Evolutionary conservation across 2,329 filamentous ascomycete genomes (phyloP).

Genomic region (Alternaria ethzedia): DNA sequence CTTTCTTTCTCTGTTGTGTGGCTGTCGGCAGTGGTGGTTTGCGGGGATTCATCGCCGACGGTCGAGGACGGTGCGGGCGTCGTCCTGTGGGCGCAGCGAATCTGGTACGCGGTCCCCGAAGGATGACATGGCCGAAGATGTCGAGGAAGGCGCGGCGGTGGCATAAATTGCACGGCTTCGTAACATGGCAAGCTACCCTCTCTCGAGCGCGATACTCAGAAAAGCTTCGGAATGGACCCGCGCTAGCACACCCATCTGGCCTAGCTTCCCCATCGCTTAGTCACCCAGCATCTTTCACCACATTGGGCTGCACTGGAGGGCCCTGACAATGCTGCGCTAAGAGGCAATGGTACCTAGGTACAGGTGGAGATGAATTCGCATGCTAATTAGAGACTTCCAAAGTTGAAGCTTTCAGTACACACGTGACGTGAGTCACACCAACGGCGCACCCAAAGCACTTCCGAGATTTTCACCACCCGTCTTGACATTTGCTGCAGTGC

Average conservation of each 20-base stretch:
- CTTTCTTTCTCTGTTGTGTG: background rate
- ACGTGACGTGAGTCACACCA: conserved; percentile 12
- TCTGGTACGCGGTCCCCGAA: conserved; percentile 48
- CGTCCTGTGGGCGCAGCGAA: conserved; percentile 35
- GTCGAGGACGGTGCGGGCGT: conserved; percentile 19
- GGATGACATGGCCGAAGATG: conserved; percentile 53
- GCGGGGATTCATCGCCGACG: conserved; percentile 15
- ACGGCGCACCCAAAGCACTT: background rate
- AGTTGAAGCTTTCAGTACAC: background rate
- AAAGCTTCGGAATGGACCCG: conserved; percentile 24
- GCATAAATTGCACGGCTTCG: conserved; percentile 52
- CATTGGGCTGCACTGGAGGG: background rate
- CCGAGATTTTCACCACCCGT: background rate
- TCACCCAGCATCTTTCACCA: conserved; percentile 22
- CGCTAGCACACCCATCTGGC: conserved; percentile 15
- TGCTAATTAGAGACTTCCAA: background rate
- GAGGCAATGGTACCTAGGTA: background rate
- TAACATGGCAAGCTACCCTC: conserved; percentile 40
- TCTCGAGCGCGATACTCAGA: conserved; percentile 9
- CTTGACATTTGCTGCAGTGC: background rate
- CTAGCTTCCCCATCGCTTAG: conserved; percentile 26
- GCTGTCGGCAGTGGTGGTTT: conserved; percentile 7
- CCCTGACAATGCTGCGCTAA: background rate
- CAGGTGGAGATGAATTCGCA: background rate
- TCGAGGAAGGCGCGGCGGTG: conserved; percentile 50